Conservation (phyloP, 768 basidiomycete genomes). For the Tremella mesenterica region DNA sequence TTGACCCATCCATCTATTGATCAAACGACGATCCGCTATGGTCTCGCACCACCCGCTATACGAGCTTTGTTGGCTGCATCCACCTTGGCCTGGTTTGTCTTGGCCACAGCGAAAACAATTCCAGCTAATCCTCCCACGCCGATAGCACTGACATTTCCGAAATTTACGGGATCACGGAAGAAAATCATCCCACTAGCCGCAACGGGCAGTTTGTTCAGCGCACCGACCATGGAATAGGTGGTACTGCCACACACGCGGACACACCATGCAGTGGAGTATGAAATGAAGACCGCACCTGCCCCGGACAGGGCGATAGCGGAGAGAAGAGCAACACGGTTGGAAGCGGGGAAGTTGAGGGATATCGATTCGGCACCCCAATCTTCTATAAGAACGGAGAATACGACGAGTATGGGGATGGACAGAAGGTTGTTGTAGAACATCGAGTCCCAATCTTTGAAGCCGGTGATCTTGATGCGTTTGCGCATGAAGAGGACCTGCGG, state of each 20-base stretch:
- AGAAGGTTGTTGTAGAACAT: slow-evolving; percentile 99
- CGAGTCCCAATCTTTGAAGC: slow-evolving; percentile 97
- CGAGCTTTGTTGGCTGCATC: slow-evolving; percentile 49
- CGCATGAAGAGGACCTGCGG: slow-evolving; percentile 85
- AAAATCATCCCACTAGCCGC: slow-evolving; percentile 90
- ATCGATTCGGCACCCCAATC: slow-evolving; percentile 81
- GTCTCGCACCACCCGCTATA: slow-evolving; percentile 12
- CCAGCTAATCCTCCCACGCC: slow-evolving; percentile 84
- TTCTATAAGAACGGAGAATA: slow-evolving; percentile 75
- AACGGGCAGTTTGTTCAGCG: slow-evolving; percentile 61
- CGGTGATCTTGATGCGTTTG: slow-evolving; percentile 86
- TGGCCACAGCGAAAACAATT: slow-evolving; percentile 82
- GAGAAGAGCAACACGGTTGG: slow-evolving; percentile 68
- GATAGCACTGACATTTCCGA: slow-evolving; percentile 81
- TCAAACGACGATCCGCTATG: too few relatives aligned
- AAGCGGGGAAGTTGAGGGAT: slow-evolving; percentile 72
- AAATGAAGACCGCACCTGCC: slow-evolving; percentile 91
- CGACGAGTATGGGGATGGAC: slow-evolving; percentile 77
- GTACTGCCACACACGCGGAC: slow-evolving; percentile 91
- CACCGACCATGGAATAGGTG: slow-evolving; percentile 59
- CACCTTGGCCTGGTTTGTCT: slow-evolving; percentile 80
- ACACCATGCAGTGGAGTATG: slow-evolving; percentile 98
- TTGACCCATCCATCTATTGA: too few relatives aligned
- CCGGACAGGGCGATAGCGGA: slow-evolving; percentile 91
- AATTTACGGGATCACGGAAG: slow-evolving; percentile 68